Evolutionary conservation across 345 rosid genomes (phyloP), one percentile per base, ranked within the genome.

Genomic region (Tarenaya hassleriana): DNA sequence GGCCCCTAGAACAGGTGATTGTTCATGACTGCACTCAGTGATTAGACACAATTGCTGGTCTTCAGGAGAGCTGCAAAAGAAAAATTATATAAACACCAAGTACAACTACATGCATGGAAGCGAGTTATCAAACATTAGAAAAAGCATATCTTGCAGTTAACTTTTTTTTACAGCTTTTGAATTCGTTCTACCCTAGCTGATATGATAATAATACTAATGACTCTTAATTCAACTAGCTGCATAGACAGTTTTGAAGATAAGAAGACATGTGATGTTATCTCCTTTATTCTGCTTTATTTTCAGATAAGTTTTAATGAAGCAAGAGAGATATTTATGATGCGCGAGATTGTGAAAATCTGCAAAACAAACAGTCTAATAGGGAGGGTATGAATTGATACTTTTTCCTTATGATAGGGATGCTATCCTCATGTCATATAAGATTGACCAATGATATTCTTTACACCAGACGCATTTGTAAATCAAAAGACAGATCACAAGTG

Each of bases 51-150:
- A 75, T 24, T 52, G 78, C 48, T 37, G 63, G 60, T 68, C 70
- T 72, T 79, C 97, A 13, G 88, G 88, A 29, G 91, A 83, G 72
- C 98, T 92, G 80, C 40, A 69, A 66, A 52, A 58, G 24, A 31
- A 37, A 13, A 29, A 7, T 11, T 27, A 20, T 49, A 52, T 33
- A 39, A 34, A 59, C 56, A 59, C 51, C 50, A 52, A 38, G 47
- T 52, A 52, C 11, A 48, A 54, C 13, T 34, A 53, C 41, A 60
- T 12, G 49, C 21, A 40, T 32, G 53, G 34, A 66, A 7, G 37
- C 38, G 33, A 65, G 5, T 20, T 16, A 24, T 41, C 41, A 9
- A 49, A 40, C 37, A 38, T 13, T 31, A 44, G 27, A 51, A 20
- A 16, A 47, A 44, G 45, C 41, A 59, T 27, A 42, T 13, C 20